phyloP scores from a whole-genome alignment of 768 basidiomycete genomes.

The Daedalea quercina region DNA sequence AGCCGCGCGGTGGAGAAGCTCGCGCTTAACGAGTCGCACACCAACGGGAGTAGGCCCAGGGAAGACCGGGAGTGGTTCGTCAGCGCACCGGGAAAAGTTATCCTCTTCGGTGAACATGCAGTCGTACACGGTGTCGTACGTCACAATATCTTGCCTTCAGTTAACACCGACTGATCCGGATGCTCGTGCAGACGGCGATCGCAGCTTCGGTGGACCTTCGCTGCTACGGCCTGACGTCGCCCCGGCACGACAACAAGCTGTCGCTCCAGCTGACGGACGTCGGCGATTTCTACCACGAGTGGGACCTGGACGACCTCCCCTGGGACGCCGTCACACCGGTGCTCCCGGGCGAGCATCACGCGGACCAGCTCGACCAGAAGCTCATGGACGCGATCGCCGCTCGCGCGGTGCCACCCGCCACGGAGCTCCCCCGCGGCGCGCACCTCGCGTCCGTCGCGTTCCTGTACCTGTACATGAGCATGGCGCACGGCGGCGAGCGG shows the following conservation, averaged over 20 bases:
- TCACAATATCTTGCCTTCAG: slow-evolving; percentile 17
- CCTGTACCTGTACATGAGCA: slow-evolving; percentile 88
- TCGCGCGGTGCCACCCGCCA: slow-evolving; percentile 29
- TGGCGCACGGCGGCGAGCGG: slow-evolving; percentile 47
- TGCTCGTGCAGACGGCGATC: slow-evolving; percentile 66
- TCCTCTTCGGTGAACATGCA: slow-evolving; percentile 97
- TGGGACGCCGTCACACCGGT: slow-evolving; percentile 67
- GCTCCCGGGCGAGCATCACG: slow-evolving; percentile 44
- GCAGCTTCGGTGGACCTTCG: slow-evolving; percentile 94
- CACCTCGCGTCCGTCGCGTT: slow-evolving; percentile 62
- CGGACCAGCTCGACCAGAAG: slow-evolving; percentile 62
- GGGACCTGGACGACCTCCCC: slow-evolving; percentile 71
- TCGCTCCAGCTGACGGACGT: slow-evolving; percentile 79
- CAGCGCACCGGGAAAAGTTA: slow-evolving; percentile 96
- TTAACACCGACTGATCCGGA: not conserved
- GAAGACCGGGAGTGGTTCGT: slow-evolving; percentile 70
- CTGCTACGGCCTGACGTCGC: slow-evolving; percentile 81
- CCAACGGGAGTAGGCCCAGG: slow-evolving; percentile 3
- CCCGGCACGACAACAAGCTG: slow-evolving; percentile 65
- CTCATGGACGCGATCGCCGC: slow-evolving; percentile 67
- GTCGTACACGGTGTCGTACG: slow-evolving; percentile 95
- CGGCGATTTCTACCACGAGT: slow-evolving; percentile 68
- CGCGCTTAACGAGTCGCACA: slow-evolving; percentile 28
- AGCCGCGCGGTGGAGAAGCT: slow-evolving; percentile 67
- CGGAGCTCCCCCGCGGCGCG: slow-evolving; percentile 28